Evolutionary conservation across 192 early-diverging fungal genomes (phyloP).

Genomic region (Coemansia sp.): DNA sequence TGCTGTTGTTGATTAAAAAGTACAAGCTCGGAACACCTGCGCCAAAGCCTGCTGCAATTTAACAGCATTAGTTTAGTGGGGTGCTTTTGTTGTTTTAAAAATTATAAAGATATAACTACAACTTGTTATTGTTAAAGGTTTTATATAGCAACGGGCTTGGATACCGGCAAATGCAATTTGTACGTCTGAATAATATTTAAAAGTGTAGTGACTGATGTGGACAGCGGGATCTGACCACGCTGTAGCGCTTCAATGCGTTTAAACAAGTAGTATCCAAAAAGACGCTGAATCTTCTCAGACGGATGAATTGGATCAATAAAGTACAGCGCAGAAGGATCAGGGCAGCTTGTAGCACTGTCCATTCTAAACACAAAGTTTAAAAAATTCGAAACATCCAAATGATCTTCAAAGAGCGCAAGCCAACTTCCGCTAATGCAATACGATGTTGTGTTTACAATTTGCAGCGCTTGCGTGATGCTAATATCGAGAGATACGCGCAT

Average conservation of each 20-base stretch:
- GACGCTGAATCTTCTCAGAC: slow-evolving; percentile 32
- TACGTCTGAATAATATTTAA: slow-evolving; percentile 19
- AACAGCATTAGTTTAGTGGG: not conserved
- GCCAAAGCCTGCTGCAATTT: slow-evolving; percentile 26
- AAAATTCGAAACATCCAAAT: slow-evolving; percentile 8
- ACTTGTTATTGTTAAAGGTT: not conserved
- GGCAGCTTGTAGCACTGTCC: not conserved
- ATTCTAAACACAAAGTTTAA: slow-evolving; percentile 7
- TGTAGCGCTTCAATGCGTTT: not conserved
- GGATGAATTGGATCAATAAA: slow-evolving; percentile 48
- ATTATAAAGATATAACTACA: not conserved
- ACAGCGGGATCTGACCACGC: not conserved
- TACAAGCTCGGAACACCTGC: slow-evolving; percentile 36
- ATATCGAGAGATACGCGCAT: slow-evolving; percentile 14
- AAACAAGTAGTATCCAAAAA: slow-evolving; percentile 35
- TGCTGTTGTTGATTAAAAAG: slow-evolving; percentile 20
- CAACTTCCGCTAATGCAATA: slow-evolving; percentile 30
- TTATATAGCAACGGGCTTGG: slow-evolving; percentile 11
- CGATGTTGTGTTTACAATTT: slow-evolving; percentile 20
- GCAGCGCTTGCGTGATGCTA: slow-evolving; percentile 6
- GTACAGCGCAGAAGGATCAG: slow-evolving; percentile 17
- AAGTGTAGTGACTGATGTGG: slow-evolving; percentile 10
- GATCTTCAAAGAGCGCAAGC: slow-evolving; percentile 36
- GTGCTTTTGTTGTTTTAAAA: no score
- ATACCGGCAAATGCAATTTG: slow-evolving; percentile 10